Conservation (phyloP, 768 basidiomycete genomes). For the Trametes cubensis region DNA sequence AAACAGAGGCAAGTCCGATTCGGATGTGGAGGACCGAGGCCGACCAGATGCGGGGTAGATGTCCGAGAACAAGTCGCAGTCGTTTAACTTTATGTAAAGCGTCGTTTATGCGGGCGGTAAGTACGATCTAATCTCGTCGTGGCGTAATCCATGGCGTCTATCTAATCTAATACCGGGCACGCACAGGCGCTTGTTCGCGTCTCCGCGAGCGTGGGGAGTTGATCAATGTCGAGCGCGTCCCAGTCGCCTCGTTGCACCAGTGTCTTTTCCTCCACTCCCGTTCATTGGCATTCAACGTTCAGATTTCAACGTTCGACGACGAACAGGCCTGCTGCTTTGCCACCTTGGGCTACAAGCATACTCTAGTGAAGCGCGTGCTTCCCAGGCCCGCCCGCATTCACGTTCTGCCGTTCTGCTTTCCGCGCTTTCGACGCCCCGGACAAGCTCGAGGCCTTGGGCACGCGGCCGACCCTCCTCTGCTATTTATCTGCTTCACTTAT, state of each 20-base stretch:
- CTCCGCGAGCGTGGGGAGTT: background rate
- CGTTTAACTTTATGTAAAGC: no score
- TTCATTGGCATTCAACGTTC: no score
- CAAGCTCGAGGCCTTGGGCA: no score
- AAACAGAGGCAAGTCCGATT: background rate
- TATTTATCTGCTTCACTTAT: no score
- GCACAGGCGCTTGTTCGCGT: background rate
- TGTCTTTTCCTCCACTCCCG: background rate
- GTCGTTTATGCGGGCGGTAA: no score
- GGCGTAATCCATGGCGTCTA: background rate
- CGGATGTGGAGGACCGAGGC: conserved; percentile 10
- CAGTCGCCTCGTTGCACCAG: conserved; percentile 14
- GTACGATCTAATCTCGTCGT: background rate
- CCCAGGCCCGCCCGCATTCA: background rate
- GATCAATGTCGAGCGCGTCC: background rate
- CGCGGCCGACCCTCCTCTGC: no score
- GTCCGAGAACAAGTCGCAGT: conserved; percentile 4
- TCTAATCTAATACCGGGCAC: conserved; percentile 7
- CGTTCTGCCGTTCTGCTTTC: background rate
- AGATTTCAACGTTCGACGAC: no score
- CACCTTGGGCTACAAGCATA: no score
- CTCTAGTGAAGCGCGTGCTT: background rate
- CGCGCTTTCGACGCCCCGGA: background rate
- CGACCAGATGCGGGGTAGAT: conserved; percentile 1
- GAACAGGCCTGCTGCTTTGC: no score